These are phyloP conservation scores for cucumber (Cucumis sativus) DNA, from an alignment of 306 rosid species.

Conservation along the genomic window Cucumber_9930_V3 NC_026657.2:6852001-6852500, in stretches of 20 bases:
- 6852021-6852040: constrained; percentile 71
- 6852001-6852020: constrained; percentile 79
- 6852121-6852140: constrained; percentile 68
- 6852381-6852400: no score
- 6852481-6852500: no score
- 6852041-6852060: constrained; percentile 95
- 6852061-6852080: constrained; percentile 28
- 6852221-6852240: constrained; percentile 74
- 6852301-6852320: constrained; percentile 17
- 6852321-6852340: constrained; percentile 4
- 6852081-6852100: constrained; percentile 89
- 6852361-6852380: no score
- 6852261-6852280: constrained; percentile 74
- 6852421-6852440: no score
- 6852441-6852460: no score
- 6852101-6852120: constrained; percentile 50
- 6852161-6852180: constrained; percentile 26
- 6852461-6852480: no score
- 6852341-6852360: neutral
- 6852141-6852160: constrained; percentile 21
- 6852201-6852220: constrained; percentile 59
- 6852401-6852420: no score
- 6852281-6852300: constrained; percentile 20
- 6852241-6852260: constrained; percentile 67
- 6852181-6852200: constrained; percentile 4